Evolutionary conservation across 192 early-diverging fungal genomes (phyloP), one percentile per base, ranked within the genome.

Genomic region (Kappamyces sp.): DNA sequence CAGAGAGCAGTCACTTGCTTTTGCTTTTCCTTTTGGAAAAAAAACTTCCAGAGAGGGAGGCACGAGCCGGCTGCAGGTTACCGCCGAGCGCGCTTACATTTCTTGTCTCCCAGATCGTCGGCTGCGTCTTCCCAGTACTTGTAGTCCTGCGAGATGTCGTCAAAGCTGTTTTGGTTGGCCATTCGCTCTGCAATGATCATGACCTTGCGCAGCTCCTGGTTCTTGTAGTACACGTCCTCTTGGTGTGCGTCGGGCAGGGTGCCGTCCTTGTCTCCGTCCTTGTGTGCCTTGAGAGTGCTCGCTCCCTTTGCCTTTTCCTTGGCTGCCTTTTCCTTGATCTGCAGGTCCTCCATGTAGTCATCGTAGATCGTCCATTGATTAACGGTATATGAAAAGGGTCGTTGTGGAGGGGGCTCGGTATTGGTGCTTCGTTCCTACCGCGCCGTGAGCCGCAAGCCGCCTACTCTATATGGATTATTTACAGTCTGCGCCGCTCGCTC

Each of bases 161-260:
- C 82, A 66, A 78, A 83, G 13, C 80, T 81, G 66, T 84, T 84
- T 48, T 84, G 82, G 44, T 84, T 84, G 32, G 82, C 80, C 82
- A 84, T 84, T 31, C 82, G 58, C 60, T 84, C 82, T 40, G 80
- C 68, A 38, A 78, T 75, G 38, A 67, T 71, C 35, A 84, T 63
- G 0, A 70, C 67, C 63, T 76, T 80, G 38, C 76, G 71, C 9
- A 84, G 67, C 41, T 84, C 82, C 2, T 66, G 35, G 60, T 77
- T 76, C 52, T 79, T 81, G 67, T 78, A 78, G 57, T 83, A 80
- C 10, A 81, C 74, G 42, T 84, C 79, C 62, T 84, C 82, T 36
- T 50, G 58, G 63, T 84, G 78, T 2, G 60, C 55, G 54, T 82
- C 82, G 2, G 78, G 68, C n/a, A 84, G 58, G 49, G 71, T 52